Evolutionary conservation across 1,284 basidiomycete species (phyloP).

Genomic region (Farysia itapuensis): DNA sequence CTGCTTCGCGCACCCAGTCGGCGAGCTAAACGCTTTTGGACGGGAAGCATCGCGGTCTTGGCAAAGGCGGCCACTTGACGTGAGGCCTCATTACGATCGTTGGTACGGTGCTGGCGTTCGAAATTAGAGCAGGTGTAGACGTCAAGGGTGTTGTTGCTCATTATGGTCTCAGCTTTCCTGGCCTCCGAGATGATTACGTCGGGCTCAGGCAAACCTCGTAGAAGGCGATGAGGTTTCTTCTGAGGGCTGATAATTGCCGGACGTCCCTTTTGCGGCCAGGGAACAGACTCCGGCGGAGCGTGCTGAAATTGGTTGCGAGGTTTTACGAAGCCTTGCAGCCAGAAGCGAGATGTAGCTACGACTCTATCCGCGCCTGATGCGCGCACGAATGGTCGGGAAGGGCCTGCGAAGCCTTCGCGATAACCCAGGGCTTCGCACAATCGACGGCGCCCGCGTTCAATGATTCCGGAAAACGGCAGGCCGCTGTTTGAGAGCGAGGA

Average conservation of each 20-base stretch:
- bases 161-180: slow-evolving; percentile 17
- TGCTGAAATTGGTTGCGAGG: slow-evolving; percentile 19
- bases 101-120: slow-evolving; percentile 19
- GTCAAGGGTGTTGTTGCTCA: slow-evolving; percentile 35
- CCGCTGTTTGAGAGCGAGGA: not conserved
- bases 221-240: slow-evolving; percentile 16
- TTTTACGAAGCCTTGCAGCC: slow-evolving; percentile 22
- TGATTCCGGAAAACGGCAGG: not conserved
- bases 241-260: slow-evolving; percentile 7
- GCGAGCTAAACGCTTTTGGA: slow-evolving; percentile 10
- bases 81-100: slow-evolving; percentile 11
- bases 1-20: slow-evolving; percentile 12
- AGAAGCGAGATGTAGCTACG: slow-evolving; percentile 29
- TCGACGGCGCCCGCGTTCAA: not conserved
- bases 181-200: slow-evolving; percentile 35
- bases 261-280: slow-evolving; percentile 28
- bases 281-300: slow-evolving; percentile 20
- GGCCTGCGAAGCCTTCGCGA: not conserved
- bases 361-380: slow-evolving; percentile 31
- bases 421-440: not conserved
- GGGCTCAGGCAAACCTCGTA: slow-evolving; percentile 16
- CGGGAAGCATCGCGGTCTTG: slow-evolving; percentile 6
- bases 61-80: slow-evolving; percentile 12
- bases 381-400: slow-evolving; percentile 18
- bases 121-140: slow-evolving; percentile 32